These are phyloP conservation scores for Evansstolkia leycettana DNA, from an alignment of 495 filamentous ascomycete genomes.

Conservation along the genomic window DNA sequence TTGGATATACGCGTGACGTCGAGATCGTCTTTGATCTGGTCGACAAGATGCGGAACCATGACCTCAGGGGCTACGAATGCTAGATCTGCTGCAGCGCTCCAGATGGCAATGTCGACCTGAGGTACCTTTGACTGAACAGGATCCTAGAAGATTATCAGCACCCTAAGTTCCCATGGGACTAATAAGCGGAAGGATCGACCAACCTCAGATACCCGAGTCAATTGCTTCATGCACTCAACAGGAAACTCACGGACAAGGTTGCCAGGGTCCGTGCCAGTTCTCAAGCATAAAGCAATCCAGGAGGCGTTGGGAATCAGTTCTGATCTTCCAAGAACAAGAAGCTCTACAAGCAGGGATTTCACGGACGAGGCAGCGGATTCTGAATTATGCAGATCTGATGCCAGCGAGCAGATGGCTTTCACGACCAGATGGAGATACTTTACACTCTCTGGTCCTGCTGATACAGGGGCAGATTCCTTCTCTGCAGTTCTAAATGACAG, in stretches of 20 bases:
- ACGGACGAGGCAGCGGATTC: constrained; percentile 30
- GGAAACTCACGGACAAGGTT: constrained; percentile 45
- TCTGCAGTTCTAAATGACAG: constrained; percentile 48
- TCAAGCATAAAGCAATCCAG: constrained; percentile 83
- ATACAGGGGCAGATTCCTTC: constrained; percentile 62
- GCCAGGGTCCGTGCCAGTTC: constrained; percentile 70
- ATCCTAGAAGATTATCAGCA: no score
- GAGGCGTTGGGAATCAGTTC: constrained; percentile 62
- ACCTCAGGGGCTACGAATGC: constrained; percentile 84
- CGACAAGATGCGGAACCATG: constrained; percentile 63
- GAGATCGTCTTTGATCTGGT: constrained; percentile 59
- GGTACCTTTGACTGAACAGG: constrained; percentile 28
- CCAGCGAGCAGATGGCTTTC: constrained; percentile 52
- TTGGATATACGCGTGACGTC: constrained; percentile 48
- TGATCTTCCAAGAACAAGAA: constrained; percentile 67
- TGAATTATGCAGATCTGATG: constrained; percentile 20
- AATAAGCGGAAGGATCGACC: no score
- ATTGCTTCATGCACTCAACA: constrained; percentile 36
- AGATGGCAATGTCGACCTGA: constrained; percentile 54
- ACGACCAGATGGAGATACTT: constrained; percentile 47
- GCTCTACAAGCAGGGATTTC: constrained; percentile 52
- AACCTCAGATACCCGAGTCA: constrained; percentile 23
- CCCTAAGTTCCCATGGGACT: neutral
- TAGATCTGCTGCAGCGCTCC: constrained; percentile 71
- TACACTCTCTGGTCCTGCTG: constrained; percentile 50